Evolutionary conservation across 2,329 filamentous ascomycete genomes (phyloP).

Genomic region (Hymenoscyphus salicellus): DNA sequence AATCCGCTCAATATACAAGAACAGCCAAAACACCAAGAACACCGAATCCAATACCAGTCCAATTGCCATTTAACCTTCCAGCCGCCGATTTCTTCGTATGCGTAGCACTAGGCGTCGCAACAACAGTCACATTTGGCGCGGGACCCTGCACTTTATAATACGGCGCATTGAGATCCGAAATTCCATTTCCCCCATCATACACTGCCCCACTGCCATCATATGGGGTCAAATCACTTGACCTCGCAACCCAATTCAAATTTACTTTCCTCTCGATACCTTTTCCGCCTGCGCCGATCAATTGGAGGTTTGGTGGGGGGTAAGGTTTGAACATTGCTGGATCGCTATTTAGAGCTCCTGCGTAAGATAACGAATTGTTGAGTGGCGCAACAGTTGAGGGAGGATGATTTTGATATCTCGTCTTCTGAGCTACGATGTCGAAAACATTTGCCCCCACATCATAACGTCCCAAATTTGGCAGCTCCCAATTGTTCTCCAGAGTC

Average conservation of each 20-base stretch:
- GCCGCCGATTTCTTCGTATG: neutral
- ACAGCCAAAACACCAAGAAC: constrained; percentile 8
- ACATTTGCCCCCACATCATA: constrained; percentile 44
- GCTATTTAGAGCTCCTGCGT: constrained; percentile 42
- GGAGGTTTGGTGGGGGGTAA: constrained; percentile 43
- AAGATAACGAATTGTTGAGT: constrained; percentile 46
- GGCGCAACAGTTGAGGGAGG: constrained; percentile 35
- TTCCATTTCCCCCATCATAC: constrained; percentile 41
- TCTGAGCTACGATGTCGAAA: constrained; percentile 32
- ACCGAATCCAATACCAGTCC: constrained; percentile 9
- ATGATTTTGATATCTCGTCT: constrained; percentile 33
- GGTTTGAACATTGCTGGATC: constrained; percentile 34
- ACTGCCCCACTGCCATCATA: constrained; percentile 47
- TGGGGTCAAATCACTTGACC: constrained; percentile 36
- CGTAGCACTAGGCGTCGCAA: neutral
- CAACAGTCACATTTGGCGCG: constrained; percentile 23
- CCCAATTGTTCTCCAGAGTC: constrained; percentile 44
- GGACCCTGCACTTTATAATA: constrained; percentile 39
- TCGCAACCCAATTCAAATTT: constrained; percentile 7
- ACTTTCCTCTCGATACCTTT: constrained; percentile 39
- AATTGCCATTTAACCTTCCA: constrained; percentile 2
- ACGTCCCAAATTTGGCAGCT: constrained; percentile 42
- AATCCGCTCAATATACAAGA: neutral
- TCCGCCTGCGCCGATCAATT: constrained; percentile 44
- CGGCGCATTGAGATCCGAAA: constrained; percentile 36